Conservation (phyloP, 129 eudicot species). For the Tanacetum coccineum region DNA sequence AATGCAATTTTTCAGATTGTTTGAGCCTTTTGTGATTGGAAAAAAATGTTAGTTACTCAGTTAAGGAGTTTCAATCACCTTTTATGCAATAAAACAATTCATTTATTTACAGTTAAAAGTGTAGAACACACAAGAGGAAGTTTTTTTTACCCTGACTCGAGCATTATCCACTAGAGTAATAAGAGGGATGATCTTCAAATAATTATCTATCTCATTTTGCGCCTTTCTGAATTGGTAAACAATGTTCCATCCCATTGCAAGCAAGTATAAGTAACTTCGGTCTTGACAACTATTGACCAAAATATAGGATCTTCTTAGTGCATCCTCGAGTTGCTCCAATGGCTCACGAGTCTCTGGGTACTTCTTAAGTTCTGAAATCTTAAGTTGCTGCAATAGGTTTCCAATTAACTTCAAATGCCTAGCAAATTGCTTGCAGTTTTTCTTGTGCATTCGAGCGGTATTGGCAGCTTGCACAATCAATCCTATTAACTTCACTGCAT, state of each 20-base stretch:
- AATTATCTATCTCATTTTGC: slow-evolving; percentile 42
- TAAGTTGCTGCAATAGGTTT: slow-evolving; percentile 61
- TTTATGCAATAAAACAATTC: too few relatives aligned
- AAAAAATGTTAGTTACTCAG: too few relatives aligned
- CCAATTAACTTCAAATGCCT: slow-evolving; percentile 77
- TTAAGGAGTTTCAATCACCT: too few relatives aligned
- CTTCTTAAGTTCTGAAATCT: slow-evolving; percentile 69
- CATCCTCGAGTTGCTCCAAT: slow-evolving; percentile 81
- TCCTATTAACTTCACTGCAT: slow-evolving; percentile 67
- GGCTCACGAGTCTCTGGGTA: slow-evolving; percentile 85
- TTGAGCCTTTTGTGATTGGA: too few relatives aligned
- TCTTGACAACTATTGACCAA: slow-evolving; percentile 85
- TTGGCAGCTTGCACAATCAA: slow-evolving; percentile 74
- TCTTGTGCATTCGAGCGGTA: slow-evolving; percentile 88
- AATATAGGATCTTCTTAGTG: slow-evolving; percentile 73
- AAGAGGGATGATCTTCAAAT: slow-evolving; percentile 81
- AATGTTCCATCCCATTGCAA: slow-evolving; percentile 31
- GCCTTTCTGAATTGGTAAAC: slow-evolving; percentile 29
- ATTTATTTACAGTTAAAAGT: too few relatives aligned
- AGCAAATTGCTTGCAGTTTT: slow-evolving; percentile 82
- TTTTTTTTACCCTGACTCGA: slow-evolving; percentile 63
- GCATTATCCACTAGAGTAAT: slow-evolving; percentile 84
- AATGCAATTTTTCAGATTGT: too few relatives aligned
- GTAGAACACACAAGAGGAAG: too few relatives aligned
- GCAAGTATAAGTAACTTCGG: slow-evolving; percentile 37